Base-by-base conservation (phyloP, 2,329 filamentous ascomycete genomes). In the Xylariaceae sp. region DNA sequence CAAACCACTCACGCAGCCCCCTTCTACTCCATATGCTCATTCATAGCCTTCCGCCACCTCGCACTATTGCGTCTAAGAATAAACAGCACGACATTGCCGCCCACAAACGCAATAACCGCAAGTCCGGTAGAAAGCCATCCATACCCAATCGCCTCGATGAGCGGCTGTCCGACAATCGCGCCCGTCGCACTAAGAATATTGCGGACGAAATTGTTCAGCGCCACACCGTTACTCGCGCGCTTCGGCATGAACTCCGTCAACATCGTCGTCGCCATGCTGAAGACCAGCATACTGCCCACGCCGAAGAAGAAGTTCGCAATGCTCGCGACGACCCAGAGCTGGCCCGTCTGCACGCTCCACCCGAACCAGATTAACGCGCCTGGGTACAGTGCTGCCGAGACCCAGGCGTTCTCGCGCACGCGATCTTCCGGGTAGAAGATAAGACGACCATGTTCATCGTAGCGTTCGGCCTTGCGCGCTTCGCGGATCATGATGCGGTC, bases 231-330 rank as follows among this genome's bases (percentile, higher is more conserved):
- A 3, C 85, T 88, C 53, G 86, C 87, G 63, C 82, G 80, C 48
- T 83, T 80, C 11, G 88, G 88, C 79, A 93, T 87, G 69, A 93
- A 92, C 69, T 94, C 90, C 0, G 90, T 93, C 65, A 94, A 77
- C 88, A 94, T 92, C 0, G 90, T 94, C 0, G 89, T 92, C 0
- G 84, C 80, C 66, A 85, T 81, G 53, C 84, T 82, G 74, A 90
- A 92, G 35, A 92, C 86, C 3, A 94, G 78, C 90, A 95, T 94
- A 37, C 82, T 87, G 2, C 88, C 87, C 2, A 89, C 66, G 13
- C 90, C 90, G 67, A 93, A 94, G 70, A 87, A 82, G 72, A 90
- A 88, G 48, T 87, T 85, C 23, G 86, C 85, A 45, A 88, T 77
- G 65, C 82, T 78, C 58, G 82, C 79, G 34, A 84, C 84, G 10